Evolutionary conservation across 176 grass and related monocot genomes (phyloP), one percentile per base, ranked within the genome.

Genomic region (Alopecurus myosuroides): DNA sequence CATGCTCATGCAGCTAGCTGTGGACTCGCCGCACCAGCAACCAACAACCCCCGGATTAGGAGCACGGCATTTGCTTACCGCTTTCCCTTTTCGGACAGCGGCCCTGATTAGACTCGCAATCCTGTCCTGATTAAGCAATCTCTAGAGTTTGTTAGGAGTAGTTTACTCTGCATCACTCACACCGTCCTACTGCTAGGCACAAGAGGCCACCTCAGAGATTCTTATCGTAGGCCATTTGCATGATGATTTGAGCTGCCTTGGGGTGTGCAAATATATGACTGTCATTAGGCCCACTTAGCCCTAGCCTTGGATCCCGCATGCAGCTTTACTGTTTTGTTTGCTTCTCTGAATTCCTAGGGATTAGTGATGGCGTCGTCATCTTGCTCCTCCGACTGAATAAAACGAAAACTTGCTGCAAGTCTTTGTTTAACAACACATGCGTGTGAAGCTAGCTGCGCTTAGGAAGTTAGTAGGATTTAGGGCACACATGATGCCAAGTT

Each of bases 241-340:
- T 90, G 53, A 86, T 90, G 65, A 86, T 90, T 86, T 90, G 79
- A 66, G 84, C 71, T 86, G 39, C 84, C 79, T 90, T 79, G 84
- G 84, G 74, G 45, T 74, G 84, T 67, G 84, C 84, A 83, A 68
- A 83, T 66, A 70, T 37, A 77, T 83, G 63, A 39, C 70, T 67
- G 49, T 62, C 80, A 60, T 90, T 76, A 87, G 88, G 84, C 74
- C 88, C 88, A 87, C 88, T 84, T 79, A 90, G 70, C 57, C 76
- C 40, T 74, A 83, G 46, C 88, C 82, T 90, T 86, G 84, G 88
- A 86, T 90, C 74, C 84, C 79, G 74, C 84, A 79, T 83, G 74
- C 84, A 79, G 78, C 88, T 58, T 86, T 86, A 46, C 70, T 52
- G 39, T 13, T 66, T 29, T 73, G 42, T 13, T 58, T 52, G 63